phyloP scores from a whole-genome alignment of 2,329 filamentous ascomycete genomes.

The Sphaceloma murrayae region DNA sequence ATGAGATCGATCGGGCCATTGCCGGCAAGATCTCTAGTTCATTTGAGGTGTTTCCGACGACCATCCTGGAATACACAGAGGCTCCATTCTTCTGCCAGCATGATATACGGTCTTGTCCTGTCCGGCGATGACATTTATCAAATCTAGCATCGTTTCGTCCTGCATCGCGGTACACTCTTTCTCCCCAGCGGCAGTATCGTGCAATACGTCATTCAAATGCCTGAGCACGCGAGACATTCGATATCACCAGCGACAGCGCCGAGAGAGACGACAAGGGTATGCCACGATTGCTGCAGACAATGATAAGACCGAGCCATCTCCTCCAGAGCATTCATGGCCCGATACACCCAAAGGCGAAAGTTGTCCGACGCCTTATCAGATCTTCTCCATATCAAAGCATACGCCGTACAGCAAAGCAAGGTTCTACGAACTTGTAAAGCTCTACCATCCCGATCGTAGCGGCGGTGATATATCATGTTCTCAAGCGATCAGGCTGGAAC shows the following conservation, averaged over 20 bases:
- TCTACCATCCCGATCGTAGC: constrained; percentile 79
- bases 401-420: constrained; percentile 70
- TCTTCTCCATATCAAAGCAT: constrained; percentile 55
- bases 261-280: constrained; percentile 20
- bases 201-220: constrained; percentile 15
- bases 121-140: constrained; percentile 7
- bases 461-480: constrained; percentile 35
- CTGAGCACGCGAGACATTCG: constrained; percentile 15
- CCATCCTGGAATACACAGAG: no score
- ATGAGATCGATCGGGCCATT: neutral
- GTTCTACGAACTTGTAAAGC: constrained; percentile 87
- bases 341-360: constrained; percentile 31
- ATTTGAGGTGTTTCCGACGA: neutral
- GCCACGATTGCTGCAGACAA: constrained; percentile 28
- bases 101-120: constrained; percentile 1
- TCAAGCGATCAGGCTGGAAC: constrained; percentile 61
- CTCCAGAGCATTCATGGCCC: constrained; percentile 26
- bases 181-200: constrained; percentile 4
- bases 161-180: constrained; percentile 10
- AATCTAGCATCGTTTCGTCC: constrained; percentile 1
- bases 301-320: constrained; percentile 18
- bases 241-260: constrained; percentile 5
- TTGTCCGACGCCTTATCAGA: constrained; percentile 77
- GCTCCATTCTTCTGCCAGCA: no score
- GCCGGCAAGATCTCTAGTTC: neutral